phyloP scores from a whole-genome alignment of 2,329 filamentous ascomycete genomes.

The Paecilomyces formosus region DNA sequence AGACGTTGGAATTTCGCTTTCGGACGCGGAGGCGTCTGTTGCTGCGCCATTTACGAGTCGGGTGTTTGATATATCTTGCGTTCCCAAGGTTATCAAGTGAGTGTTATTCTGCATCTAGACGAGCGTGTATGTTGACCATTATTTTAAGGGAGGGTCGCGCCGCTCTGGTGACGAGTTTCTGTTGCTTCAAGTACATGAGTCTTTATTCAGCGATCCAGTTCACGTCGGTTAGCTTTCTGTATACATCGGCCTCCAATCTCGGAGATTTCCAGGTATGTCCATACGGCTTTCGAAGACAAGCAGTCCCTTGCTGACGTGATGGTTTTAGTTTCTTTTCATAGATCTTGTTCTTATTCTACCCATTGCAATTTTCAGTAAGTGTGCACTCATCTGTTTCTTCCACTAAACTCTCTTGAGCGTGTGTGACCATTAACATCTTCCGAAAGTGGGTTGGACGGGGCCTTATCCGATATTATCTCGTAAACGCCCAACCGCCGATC shows the following conservation, averaged over 20 bases:
- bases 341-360: conserved; percentile 87
- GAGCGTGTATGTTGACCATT: conserved; percentile 9
- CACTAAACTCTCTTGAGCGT: background rate
- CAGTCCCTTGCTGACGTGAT: conserved; percentile 2
- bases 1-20: conserved; percentile 93
- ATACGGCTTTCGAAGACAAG: background rate
- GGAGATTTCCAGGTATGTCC: conserved; percentile 76
- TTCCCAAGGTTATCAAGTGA: conserved; percentile 80
- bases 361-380: conserved; percentile 84
- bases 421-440: background rate
- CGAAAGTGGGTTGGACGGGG: conserved; percentile 81
- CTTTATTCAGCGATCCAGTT: conserved; percentile 99
- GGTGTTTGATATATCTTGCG: conserved; percentile 92
- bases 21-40: conserved; percentile 93
- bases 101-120: conserved; percentile 7
- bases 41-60: conserved; percentile 96
- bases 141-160: conserved; percentile 72
- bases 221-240: conserved; percentile 92
- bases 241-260: conserved; percentile 85
- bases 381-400: conserved; percentile 5
- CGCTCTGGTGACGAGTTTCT: conserved; percentile 95
- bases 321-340: conserved; percentile 73
- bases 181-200: conserved; percentile 99
- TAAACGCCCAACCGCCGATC: conserved; percentile 83
- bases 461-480: conserved; percentile 68